Percentiles rank a stretch among this genome's conserved stretches.
phyloP scores from a whole-genome alignment of 2,329 filamentous ascomycete species.

The Biscogniauxia sp. region DNA sequence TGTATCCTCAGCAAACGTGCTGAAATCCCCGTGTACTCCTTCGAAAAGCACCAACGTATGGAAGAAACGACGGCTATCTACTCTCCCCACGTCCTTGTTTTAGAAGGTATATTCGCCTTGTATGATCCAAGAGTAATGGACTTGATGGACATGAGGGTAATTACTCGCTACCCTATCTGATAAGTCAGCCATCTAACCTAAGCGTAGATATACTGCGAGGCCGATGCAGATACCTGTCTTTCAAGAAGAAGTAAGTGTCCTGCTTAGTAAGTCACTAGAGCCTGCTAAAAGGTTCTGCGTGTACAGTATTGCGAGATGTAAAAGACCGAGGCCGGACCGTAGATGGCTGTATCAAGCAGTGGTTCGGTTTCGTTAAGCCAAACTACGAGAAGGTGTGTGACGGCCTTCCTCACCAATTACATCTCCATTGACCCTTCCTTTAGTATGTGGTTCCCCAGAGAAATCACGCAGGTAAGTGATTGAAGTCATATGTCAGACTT shows the following conservation, averaged over 20 bases:
- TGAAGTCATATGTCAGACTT: background rate
- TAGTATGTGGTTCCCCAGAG: constrained; percentile 87
- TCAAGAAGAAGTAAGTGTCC: constrained; percentile 71
- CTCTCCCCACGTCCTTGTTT: constrained; percentile 89
- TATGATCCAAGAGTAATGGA: constrained; percentile 85
- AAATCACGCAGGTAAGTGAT: constrained; percentile 67
- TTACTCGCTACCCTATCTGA: constrained; percentile 12
- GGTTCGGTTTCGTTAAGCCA: constrained; percentile 94
- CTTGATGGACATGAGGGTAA: constrained; percentile 83
- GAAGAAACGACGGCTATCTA: constrained; percentile 84
- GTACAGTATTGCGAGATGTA: constrained; percentile 78
- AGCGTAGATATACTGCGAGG: constrained; percentile 84
- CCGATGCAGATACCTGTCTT: constrained; percentile 90
- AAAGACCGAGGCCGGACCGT: constrained; percentile 86
- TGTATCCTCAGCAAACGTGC: constrained; percentile 67
- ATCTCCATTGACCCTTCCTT: constrained; percentile 13
- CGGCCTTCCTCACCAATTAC: background rate
- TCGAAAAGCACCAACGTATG: constrained; percentile 81
- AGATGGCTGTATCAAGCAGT: constrained; percentile 95
- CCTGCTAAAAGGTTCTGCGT: background rate
- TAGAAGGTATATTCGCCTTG: constrained; percentile 94
- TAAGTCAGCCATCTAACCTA: constrained; percentile 11
- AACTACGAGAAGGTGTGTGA: constrained; percentile 74
- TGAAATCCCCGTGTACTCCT: constrained; percentile 93
- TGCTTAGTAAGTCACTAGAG: constrained; percentile 7